phyloP scores from a whole-genome alignment of 441 rosid species.

The Erysimum pusillum region DNA sequence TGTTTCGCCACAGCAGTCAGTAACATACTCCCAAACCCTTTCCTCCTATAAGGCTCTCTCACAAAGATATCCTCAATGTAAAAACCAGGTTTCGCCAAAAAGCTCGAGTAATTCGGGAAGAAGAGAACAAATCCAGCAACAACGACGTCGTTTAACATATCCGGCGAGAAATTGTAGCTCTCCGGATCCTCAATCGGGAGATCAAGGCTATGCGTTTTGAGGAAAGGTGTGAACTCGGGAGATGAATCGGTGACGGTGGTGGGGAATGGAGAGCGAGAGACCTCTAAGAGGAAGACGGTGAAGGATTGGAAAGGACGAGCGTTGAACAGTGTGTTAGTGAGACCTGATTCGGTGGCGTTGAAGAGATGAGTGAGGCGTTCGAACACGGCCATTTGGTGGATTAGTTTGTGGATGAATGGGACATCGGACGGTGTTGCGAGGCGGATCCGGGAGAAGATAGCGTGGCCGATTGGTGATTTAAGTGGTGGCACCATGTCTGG shows the following conservation, averaged over 20 bases:
- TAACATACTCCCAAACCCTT: conserved; percentile 77
- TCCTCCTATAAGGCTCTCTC: conserved; percentile 83
- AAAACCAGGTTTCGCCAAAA: conserved; percentile 76
- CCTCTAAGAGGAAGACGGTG: conserved; percentile 86
- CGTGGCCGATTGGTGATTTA: conserved; percentile 51
- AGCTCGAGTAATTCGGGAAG: conserved; percentile 80
- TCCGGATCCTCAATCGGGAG: conserved; percentile 69
- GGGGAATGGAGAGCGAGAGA: conserved; percentile 65
- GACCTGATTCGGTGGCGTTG: conserved; percentile 82
- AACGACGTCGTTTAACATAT: conserved; percentile 50
- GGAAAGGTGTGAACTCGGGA: conserved; percentile 47
- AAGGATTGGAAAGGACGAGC: conserved; percentile 81
- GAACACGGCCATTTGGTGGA: conserved; percentile 90
- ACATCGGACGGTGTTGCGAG: conserved; percentile 79
- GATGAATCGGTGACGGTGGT: neutral
- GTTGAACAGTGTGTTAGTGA: conserved; percentile 75
- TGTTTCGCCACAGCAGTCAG: conserved; percentile 80
- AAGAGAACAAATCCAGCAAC: conserved; percentile 86
- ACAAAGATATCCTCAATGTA: conserved; percentile 85
- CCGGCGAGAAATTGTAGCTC: conserved; percentile 51
- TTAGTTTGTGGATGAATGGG: conserved; percentile 86
- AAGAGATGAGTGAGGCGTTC: conserved; percentile 70
- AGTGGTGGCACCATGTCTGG: conserved; percentile 59
- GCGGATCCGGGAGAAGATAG: conserved; percentile 85
- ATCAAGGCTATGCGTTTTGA: conserved; percentile 54